phyloP scores from a whole-genome alignment of 176 grass and related monocot species.

The Paspalum vaginatum region DNA sequence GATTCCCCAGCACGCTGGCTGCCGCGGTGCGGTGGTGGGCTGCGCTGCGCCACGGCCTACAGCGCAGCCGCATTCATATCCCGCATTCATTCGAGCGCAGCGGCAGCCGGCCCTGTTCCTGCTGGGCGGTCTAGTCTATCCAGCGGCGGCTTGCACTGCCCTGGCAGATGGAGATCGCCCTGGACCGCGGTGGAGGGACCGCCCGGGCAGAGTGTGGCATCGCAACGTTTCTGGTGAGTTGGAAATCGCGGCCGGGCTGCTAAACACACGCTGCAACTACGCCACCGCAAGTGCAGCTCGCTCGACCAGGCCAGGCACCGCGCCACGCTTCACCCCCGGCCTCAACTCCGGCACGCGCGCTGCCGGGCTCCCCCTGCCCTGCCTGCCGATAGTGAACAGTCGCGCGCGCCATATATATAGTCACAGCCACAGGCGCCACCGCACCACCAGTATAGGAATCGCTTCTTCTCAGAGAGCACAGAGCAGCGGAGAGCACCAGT shows the following conservation, averaged over 20 bases:
- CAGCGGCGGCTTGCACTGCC: neutral
- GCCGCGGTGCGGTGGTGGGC: neutral
- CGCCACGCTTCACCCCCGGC: neutral
- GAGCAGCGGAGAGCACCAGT: neutral
- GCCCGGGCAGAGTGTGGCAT: no score
- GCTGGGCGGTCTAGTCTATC: neutral
- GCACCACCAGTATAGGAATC: neutral
- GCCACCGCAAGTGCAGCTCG: neutral
- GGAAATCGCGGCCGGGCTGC: neutral
- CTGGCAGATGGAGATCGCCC: constrained; percentile 9
- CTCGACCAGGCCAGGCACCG: neutral
- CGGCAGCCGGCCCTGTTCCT: neutral
- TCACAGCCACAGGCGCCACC: no score
- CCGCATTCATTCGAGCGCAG: constrained; percentile 32
- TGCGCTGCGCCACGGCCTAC: constrained; percentile 1
- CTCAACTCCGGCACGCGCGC: neutral
- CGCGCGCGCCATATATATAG: no score
- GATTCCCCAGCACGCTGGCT: neutral
- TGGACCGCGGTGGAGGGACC: neutral
- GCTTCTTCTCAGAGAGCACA: neutral
- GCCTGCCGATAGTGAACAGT: no score
- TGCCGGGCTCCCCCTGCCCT: no score
- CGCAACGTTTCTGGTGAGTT: neutral
- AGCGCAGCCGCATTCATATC: neutral
- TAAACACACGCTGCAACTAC: neutral